These are phyloP conservation scores for Xylaria sp. DNA, from an alignment of 2,329 filamentous ascomycete species.

Conservation along the genomic window DNA sequence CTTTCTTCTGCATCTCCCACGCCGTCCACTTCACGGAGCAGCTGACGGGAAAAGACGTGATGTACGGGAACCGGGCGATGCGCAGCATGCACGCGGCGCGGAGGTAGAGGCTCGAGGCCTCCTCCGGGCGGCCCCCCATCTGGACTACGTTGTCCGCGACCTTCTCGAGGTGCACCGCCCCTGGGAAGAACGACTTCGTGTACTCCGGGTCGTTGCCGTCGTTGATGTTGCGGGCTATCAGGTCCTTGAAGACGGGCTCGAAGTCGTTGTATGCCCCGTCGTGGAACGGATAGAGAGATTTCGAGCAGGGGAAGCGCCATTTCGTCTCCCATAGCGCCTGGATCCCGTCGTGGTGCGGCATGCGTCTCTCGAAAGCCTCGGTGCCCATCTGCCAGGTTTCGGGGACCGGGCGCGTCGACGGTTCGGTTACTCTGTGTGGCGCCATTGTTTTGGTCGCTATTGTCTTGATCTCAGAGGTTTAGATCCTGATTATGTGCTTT, in stretches of 20 bases:
- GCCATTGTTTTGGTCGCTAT: conserved; percentile 43
- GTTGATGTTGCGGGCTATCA: conserved; percentile 70
- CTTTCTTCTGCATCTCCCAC: conserved; percentile 73
- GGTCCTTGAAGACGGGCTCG: conserved; percentile 71
- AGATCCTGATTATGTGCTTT: not conserved
- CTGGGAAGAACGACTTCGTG: conserved; percentile 70
- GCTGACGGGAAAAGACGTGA: conserved; percentile 55
- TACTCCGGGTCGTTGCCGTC: conserved; percentile 74
- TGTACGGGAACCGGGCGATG: conserved; percentile 76
- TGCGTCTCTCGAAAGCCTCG: conserved; percentile 55
- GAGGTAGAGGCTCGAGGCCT: conserved; percentile 63
- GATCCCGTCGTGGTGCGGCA: conserved; percentile 70
- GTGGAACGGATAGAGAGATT: conserved; percentile 79
- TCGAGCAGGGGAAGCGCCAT: conserved; percentile 74
- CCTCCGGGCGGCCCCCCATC: not conserved
- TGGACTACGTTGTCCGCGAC: not conserved
- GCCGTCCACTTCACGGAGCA: conserved; percentile 67
- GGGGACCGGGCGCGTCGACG: conserved; percentile 33
- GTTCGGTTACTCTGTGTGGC: conserved; percentile 42
- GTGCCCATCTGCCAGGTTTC: conserved; percentile 58
- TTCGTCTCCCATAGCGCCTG: conserved; percentile 78
- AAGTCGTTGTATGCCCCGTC: conserved; percentile 76
- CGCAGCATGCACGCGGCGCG: conserved; percentile 78
- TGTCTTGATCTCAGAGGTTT: not conserved
- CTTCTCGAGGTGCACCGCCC: conserved; percentile 53